Evolutionary conservation across 2,329 filamentous ascomycete species (phyloP).

Genomic region (Calonectria multiphialidica): DNA sequence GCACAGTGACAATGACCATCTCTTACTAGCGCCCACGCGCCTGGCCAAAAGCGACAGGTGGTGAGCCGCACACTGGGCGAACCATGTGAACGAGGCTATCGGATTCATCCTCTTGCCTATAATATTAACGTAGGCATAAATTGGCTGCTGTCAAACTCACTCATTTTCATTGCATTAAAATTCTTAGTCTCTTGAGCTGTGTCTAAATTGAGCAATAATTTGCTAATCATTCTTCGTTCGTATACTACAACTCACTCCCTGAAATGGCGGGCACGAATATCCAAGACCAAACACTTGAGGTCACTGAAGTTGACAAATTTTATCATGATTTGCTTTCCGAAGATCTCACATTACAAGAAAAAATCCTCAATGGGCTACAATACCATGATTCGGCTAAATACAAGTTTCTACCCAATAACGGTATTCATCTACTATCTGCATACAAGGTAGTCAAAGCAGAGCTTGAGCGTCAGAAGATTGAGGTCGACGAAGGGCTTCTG

Average conservation of each 20-base stretch:
- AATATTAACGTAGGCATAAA: no score
- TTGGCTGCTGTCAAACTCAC: neutral
- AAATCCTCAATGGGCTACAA: neutral
- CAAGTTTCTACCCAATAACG: neutral
- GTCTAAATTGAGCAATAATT: neutral
- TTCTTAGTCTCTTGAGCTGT: no score
- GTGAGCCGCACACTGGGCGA: neutral
- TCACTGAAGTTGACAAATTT: neutral
- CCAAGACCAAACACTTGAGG: neutral
- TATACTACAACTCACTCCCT: neutral
- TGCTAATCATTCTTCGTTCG: neutral
- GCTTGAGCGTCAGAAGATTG: neutral
- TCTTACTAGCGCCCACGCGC: neutral
- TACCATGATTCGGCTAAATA: neutral
- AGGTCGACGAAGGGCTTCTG: neutral
- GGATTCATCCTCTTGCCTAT: no score
- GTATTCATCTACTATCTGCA: neutral
- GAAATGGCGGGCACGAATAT: neutral
- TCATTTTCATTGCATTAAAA: neutral
- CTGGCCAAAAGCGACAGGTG: neutral
- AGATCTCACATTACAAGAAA: neutral
- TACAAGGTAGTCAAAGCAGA: neutral
- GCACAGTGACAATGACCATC: neutral
- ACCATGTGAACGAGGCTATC: neutral
- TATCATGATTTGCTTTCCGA: neutral